Conservation (phyloP, 768 basidiomycete genomes). For the Termitomyces sp. region DNA sequence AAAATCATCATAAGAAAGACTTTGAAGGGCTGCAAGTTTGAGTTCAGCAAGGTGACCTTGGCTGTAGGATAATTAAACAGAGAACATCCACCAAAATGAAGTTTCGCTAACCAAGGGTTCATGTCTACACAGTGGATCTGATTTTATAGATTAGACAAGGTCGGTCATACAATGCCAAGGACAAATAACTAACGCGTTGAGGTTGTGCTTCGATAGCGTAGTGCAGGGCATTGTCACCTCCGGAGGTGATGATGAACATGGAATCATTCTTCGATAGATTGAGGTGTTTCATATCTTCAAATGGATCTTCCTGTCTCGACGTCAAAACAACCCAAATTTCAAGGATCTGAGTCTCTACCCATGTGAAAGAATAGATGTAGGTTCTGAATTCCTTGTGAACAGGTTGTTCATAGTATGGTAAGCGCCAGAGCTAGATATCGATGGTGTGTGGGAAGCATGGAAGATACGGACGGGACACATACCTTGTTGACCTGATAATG, state of each 20-base stretch:
- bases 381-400: constrained; percentile 66
- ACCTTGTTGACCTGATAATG: constrained; percentile 59
- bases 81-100: constrained; percentile 1
- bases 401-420: constrained; percentile 69
- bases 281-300: constrained; percentile 67
- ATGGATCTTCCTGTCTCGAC: constrained; percentile 60
- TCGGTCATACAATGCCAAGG: background rate
- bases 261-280: constrained; percentile 59
- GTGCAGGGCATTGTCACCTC: constrained; percentile 79
- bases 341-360: constrained; percentile 31
- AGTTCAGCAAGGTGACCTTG: constrained; percentile 80
- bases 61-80: constrained; percentile 26
- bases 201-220: constrained; percentile 70
- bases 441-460: background rate
- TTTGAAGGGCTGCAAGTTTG: constrained; percentile 66
- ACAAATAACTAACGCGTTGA: constrained; percentile 37
- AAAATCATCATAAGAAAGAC: constrained; percentile 58
- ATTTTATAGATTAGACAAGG: constrained; percentile 9
- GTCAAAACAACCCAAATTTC: constrained; percentile 1
- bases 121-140: constrained; percentile 73
- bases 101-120: constrained; percentile 52
- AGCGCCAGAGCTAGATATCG: constrained; percentile 50
- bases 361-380: constrained; percentile 66
- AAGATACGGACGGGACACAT: constrained; percentile 2
- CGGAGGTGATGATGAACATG: constrained; percentile 73